phyloP scores from a whole-genome alignment of 2,329 filamentous ascomycete genomes.

The Fusarium virguliforme region DNA sequence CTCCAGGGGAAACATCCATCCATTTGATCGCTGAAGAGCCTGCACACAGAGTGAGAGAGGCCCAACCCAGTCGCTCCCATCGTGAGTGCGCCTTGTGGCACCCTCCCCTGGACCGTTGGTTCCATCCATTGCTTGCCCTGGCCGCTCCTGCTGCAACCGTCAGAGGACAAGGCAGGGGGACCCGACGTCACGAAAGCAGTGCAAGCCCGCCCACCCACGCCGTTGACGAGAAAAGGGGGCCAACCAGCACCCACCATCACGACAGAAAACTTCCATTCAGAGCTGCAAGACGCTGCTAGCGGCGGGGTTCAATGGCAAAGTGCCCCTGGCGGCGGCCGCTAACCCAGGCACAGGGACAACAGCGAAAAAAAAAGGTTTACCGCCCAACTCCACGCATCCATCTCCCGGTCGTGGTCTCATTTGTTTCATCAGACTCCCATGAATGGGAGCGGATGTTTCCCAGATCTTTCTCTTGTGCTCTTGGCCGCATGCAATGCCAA shows the following conservation, averaged over 20 bases:
- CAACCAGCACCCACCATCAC: constrained; percentile 33
- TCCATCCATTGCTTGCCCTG: not conserved
- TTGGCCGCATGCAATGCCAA: not conserved
- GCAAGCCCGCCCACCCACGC: constrained; percentile 1
- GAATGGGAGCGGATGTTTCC: constrained; percentile 26
- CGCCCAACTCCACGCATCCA: constrained; percentile 26
- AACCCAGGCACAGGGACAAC: constrained; percentile 3
- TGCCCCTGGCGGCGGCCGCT: constrained; percentile 34
- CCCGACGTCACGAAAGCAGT: constrained; percentile 36
- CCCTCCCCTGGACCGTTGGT: not conserved
- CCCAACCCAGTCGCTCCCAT: not conserved
- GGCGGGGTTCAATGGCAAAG: constrained; percentile 32
- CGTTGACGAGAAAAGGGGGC: constrained; percentile 42
- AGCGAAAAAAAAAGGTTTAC: constrained; percentile 19
- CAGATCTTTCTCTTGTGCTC: constrained; percentile 22
- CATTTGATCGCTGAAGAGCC: constrained; percentile 6
- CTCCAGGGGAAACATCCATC: constrained; percentile 16
- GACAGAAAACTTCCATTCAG: constrained; percentile 33
- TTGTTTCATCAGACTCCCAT: constrained; percentile 42
- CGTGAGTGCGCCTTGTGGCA: constrained; percentile 3
- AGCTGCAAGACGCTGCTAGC: constrained; percentile 28
- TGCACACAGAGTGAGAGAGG: not conserved
- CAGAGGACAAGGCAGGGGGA: constrained; percentile 1
- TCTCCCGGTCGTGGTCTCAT: constrained; percentile 21
- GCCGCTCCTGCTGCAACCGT: constrained; percentile 14